These are phyloP conservation scores for Venturia oleaginea DNA, from an alignment of 2,329 filamentous ascomycete genomes.

Conservation along the genomic window DNA sequence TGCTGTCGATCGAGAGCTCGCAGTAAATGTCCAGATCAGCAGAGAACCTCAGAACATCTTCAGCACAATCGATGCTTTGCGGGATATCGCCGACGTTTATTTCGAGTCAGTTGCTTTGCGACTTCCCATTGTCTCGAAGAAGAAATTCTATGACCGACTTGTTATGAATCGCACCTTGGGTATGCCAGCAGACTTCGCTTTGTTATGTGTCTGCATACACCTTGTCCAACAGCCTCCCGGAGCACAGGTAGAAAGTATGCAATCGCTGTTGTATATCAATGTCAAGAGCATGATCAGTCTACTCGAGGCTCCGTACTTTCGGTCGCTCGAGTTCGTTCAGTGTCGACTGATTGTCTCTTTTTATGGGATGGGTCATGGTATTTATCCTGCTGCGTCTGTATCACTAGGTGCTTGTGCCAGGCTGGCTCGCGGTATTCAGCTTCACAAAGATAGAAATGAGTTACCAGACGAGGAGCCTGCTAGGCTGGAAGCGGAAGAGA, in stretches of 20 bases:
- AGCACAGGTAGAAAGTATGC: background rate
- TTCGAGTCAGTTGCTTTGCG: background rate
- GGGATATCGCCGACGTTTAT: background rate
- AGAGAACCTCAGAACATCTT: background rate
- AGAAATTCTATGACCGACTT: background rate
- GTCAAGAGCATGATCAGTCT: background rate
- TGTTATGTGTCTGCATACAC: conserved; percentile 3
- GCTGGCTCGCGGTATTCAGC: conserved; percentile 20
- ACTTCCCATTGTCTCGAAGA: conserved; percentile 5
- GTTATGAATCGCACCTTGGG: background rate
- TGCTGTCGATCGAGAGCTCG: background rate
- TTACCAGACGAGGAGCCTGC: conserved; percentile 23
- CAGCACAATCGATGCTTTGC: background rate
- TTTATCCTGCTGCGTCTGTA: conserved; percentile 27
- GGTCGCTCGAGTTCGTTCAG: conserved; percentile 1
- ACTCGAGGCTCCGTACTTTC: background rate
- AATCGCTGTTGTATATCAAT: background rate
- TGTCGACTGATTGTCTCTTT: conserved; percentile 21
- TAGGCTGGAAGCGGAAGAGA: conserved; percentile 26
- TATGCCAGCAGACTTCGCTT: background rate
- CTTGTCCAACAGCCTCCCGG: background rate
- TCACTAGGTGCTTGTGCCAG: conserved; percentile 21
- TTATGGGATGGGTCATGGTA: conserved; percentile 29
- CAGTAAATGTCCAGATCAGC: background rate
- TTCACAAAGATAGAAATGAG: conserved; percentile 20